Conservation (phyloP, 1,284 basidiomycete genomes). For the Boletus mariae region DNA sequence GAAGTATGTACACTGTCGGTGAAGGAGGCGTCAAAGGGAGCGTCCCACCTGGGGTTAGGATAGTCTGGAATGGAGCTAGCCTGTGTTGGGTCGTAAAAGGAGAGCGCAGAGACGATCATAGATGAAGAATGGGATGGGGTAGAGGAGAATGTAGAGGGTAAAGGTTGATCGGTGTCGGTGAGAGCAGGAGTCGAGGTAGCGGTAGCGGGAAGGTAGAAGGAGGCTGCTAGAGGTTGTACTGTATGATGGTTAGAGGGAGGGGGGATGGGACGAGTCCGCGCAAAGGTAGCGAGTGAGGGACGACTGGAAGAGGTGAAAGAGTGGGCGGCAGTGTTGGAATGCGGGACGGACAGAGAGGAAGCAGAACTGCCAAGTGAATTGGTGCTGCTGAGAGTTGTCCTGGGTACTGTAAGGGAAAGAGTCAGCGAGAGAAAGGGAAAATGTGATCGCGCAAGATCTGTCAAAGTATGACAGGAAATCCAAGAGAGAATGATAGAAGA, state of each 20-base stretch:
- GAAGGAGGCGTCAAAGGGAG: constrained; percentile 16
- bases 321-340: neutral
- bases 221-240: neutral
- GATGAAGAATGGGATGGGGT: constrained; percentile 3
- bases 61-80: constrained; percentile 16
- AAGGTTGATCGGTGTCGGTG: neutral
- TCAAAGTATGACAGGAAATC: constrained; percentile 8
- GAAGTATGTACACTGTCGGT: constrained; percentile 1
- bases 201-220: constrained; percentile 5
- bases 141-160: constrained; percentile 1
- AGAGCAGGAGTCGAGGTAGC: neutral
- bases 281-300: constrained; percentile 1
- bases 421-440: constrained; percentile 7
- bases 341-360: neutral
- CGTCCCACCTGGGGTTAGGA: constrained; percentile 19
- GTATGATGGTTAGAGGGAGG: constrained; percentile 1
- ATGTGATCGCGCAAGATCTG: constrained; percentile 18
- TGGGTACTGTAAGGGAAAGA: constrained; percentile 4
- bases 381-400: constrained; percentile 5
- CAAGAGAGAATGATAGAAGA: constrained; percentile 8
- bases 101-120: constrained; percentile 28
- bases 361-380: constrained; percentile 1
- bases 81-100: constrained; percentile 30
- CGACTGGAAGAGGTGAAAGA: neutral
- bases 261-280: neutral